phyloP scores from a whole-genome alignment of 805 yeast species.

The Middelhovenomyces tepae region DNA sequence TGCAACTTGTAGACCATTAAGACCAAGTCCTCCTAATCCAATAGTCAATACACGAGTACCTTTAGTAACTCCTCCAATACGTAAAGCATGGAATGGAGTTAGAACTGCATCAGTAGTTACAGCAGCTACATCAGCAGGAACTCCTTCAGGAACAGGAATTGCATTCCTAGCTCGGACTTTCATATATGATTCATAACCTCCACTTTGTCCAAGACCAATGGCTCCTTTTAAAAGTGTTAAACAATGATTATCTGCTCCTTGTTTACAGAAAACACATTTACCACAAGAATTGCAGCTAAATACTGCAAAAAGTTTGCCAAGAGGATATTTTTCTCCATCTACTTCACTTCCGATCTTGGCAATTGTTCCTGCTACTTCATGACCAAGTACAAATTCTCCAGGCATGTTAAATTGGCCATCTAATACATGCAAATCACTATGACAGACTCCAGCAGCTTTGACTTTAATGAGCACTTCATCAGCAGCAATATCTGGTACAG shows the following conservation, averaged over 20 bases:
- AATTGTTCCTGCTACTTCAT: conserved; percentile 77
- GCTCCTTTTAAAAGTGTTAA: conserved; percentile 9
- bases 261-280: conserved; percentile 19
- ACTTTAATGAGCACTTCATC: conserved; percentile 70
- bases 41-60: conserved; percentile 22
- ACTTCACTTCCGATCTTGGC: conserved; percentile 63
- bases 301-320: conserved; percentile 16
- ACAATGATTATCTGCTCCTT: conserved; percentile 25
- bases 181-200: conserved; percentile 29
- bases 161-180: conserved; percentile 15
- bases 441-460: conserved; percentile 83
- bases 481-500: conserved; percentile 67
- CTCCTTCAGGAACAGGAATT: conserved; percentile 25
- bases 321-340: conserved; percentile 40
- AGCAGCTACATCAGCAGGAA: conserved; percentile 26
- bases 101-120: conserved; percentile 28
- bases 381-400: conserved; percentile 57
- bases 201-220: conserved; percentile 24
- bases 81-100: conserved; percentile 30
- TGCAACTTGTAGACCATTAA: conserved; percentile 27
- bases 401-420: conserved; percentile 85
- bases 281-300: conserved; percentile 23
- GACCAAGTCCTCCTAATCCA: conserved; percentile 31
- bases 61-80: conserved; percentile 20
- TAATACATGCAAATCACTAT: conserved; percentile 87